Evolutionary conservation across 495 filamentous ascomycete genomes (phyloP), one percentile per base, ranked within the genome.

Genomic region (Penicillium psychrofluorescens): DNA sequence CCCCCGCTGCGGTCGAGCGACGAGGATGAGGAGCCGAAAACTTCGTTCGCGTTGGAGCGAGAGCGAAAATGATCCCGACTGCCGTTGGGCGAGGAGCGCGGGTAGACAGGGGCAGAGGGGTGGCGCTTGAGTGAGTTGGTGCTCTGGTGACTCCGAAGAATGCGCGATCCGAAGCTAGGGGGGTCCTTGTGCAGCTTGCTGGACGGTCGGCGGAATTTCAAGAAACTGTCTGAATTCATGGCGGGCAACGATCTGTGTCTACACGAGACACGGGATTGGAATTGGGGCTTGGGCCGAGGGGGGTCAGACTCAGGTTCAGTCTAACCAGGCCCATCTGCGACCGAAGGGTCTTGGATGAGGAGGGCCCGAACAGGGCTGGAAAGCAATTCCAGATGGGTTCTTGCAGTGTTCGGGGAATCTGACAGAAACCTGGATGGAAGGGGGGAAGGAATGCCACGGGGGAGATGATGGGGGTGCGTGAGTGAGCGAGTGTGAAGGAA

Each of bases 31-130:
- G 73, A 75, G 32, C 70, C 71, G 61, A 70, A 73, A 35, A 49
- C 32, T 34, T 22, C 22, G 22, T 22, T 48, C 45, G 68, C 65
- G 66, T 74, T 71, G 51, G 70, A 78, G 47, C 65, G 63, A 43
- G 70, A 75, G 41, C 67, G 71, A 38, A 61, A 53, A 55, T 71
- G 71, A 50, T 75, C 68, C 47, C 71, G 71, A 55, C 63, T 69
- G 39, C 61, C 57, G 37, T 54, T 61, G 33, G 56, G 52, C 43
- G 68, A 63, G 37, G 63, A 67, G 38, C 70, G 66, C 31, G 73
- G 66, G 46, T 76, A 70, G 48, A 77, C 68, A 41, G 83, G 81
- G 51, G 81, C 81, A 55, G 83, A 86, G 43, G 83, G 83, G 67
- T 83, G 79, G 62, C 83, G 77, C 60, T 80, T 79, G 53, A 88